Conservation (phyloP, 495 filamentous ascomycete genomes). For the Viridothelium virens region DNA sequence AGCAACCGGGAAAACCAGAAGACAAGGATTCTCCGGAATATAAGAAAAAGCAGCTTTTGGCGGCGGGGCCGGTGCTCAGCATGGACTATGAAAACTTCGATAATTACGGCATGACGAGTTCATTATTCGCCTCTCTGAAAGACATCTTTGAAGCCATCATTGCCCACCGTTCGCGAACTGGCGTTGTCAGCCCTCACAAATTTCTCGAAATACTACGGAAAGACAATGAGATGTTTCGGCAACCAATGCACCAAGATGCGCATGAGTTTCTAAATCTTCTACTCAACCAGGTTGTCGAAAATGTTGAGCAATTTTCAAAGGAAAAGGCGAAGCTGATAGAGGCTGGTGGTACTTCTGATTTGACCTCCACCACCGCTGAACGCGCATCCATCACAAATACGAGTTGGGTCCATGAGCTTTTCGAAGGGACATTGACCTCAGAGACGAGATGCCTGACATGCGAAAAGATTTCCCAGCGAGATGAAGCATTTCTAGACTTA, state of each 20-base stretch:
- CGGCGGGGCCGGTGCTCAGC: conserved; percentile 76
- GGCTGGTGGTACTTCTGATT: conserved; percentile 30
- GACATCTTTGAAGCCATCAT: conserved; percentile 94
- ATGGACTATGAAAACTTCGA: conserved; percentile 68
- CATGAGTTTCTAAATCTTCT: conserved; percentile 94
- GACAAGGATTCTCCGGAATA: conserved; percentile 85
- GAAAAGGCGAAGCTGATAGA: conserved; percentile 32
- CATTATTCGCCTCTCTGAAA: conserved; percentile 85
- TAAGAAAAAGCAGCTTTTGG: conserved; percentile 90
- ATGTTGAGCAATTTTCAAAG: conserved; percentile 76
- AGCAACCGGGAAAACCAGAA: conserved; percentile 50
- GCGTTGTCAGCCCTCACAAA: conserved; percentile 84
- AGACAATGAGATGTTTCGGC: conserved; percentile 96
- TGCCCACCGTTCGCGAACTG: conserved; percentile 70
- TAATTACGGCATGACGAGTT: conserved; percentile 88
- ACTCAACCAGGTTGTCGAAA: conserved; percentile 91
- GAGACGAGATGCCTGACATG: conserved; percentile 96
- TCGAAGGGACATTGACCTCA: conserved; percentile 88
- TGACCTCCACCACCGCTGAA: conserved; percentile 16
- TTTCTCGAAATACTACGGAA: conserved; percentile 89
- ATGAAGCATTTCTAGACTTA: conserved; percentile 90
- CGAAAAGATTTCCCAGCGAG: conserved; percentile 87
- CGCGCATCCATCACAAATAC: conserved; percentile 25
- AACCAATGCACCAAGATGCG: conserved; percentile 95
- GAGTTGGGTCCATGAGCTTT: conserved; percentile 93